Evolutionary conservation across 768 basidiomycete species (phyloP).

Genomic region (Amyloporia xantha): DNA sequence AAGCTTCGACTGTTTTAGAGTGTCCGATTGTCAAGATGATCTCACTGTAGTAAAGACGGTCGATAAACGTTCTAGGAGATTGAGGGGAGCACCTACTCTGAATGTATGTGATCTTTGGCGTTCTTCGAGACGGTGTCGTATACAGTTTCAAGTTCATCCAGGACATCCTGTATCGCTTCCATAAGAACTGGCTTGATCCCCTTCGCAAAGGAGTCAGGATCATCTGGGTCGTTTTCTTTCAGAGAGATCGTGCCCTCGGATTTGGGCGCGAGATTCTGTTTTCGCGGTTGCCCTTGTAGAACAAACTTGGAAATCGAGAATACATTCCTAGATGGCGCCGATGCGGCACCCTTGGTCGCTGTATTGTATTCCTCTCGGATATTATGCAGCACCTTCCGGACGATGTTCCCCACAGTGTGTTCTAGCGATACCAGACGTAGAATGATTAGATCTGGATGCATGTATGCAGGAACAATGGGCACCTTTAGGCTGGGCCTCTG

Average conservation of each 20-base stretch:
- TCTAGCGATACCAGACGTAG: conserved; percentile 42
- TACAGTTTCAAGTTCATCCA: conserved; percentile 93
- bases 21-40: conserved; percentile 93
- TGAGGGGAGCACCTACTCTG: conserved; percentile 64
- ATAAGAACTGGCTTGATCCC: conserved; percentile 89
- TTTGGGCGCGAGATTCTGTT: conserved; percentile 36
- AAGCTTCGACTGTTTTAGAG: conserved; percentile 90
- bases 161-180: conserved; percentile 94
- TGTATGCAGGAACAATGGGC: conserved; percentile 5
- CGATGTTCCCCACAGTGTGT: conserved; percentile 91
- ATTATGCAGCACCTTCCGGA: conserved; percentile 87
- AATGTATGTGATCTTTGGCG: conserved; percentile 93
- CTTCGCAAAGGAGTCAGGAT: conserved; percentile 72
- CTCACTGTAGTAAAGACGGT: conserved; percentile 48
- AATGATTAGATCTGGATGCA: conserved; percentile 1
- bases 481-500: conserved; percentile 97
- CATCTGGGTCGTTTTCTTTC: conserved; percentile 65
- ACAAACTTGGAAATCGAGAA: conserved; percentile 82
- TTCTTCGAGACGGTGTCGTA: conserved; percentile 93
- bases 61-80: not conserved
- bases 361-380: conserved; percentile 93
- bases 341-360: conserved; percentile 46
- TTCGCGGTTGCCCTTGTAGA: conserved; percentile 64
- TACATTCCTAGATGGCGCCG: conserved; percentile 28
- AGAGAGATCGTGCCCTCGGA: conserved; percentile 50